These are phyloP conservation scores for Centella asiatica DNA, from an alignment of 129 eudicot genomes.

Conservation along the genomic window DNA sequence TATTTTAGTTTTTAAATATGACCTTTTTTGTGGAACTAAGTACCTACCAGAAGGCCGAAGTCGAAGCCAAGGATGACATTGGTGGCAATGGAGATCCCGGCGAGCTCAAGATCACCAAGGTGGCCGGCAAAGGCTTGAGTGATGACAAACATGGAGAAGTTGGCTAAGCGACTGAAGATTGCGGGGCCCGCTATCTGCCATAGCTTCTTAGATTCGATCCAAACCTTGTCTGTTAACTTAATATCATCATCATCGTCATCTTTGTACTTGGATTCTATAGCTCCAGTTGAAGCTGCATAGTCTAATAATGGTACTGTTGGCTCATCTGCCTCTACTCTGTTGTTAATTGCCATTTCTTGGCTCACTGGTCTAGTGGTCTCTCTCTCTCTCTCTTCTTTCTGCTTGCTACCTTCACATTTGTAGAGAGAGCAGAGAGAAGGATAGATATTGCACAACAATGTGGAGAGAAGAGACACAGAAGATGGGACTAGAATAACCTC, in stretches of 20 bases:
- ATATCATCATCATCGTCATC: constrained; percentile 15
- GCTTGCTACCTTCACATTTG: too few species aligned
- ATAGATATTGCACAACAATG: too few species aligned
- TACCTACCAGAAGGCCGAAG: constrained; percentile 71
- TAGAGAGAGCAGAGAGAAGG: too few species aligned
- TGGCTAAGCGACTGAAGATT: constrained; percentile 56
- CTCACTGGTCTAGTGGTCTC: too few species aligned
- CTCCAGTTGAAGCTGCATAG: constrained; percentile 22
- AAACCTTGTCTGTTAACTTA: constrained; percentile 22
- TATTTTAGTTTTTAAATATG: too few species aligned
- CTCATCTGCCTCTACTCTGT: constrained; percentile 21
- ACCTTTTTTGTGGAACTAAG: too few species aligned
- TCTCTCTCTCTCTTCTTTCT: background rate
- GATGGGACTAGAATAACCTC: too few species aligned
- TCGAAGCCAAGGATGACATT: constrained; percentile 72
- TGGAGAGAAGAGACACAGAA: too few species aligned
- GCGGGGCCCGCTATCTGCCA: constrained; percentile 89
- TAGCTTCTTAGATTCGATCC: constrained; percentile 66
- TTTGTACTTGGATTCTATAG: constrained; percentile 1
- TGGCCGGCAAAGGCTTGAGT: constrained; percentile 87
- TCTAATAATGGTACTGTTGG: constrained; percentile 44
- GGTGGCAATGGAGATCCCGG: constrained; percentile 67
- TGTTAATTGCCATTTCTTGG: constrained; percentile 31
- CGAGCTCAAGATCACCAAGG: constrained; percentile 86
- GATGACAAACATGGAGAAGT: constrained; percentile 65